Evolutionary conservation across 2,329 filamentous ascomycete genomes (phyloP).

Genomic region (Xylariales sp.): DNA sequence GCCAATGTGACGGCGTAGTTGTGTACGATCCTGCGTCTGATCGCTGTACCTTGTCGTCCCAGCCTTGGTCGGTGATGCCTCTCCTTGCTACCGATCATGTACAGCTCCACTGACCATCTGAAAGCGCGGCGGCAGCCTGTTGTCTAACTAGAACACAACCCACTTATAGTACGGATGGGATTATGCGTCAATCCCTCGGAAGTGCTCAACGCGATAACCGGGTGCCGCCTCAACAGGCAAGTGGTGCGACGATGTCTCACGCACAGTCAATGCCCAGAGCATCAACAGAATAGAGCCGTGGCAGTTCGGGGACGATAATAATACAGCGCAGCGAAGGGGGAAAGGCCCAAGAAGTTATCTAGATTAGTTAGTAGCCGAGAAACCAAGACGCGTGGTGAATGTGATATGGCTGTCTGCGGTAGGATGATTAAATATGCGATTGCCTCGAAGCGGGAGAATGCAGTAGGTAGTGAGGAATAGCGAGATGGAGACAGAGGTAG

Average conservation of each 20-base stretch:
- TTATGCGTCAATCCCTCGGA: constrained; percentile 10
- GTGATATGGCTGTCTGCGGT: constrained; percentile 5
- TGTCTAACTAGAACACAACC: constrained; percentile 4
- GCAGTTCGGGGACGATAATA: constrained; percentile 7
- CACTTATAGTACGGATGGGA: not conserved
- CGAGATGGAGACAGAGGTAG: not conserved
- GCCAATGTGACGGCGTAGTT: constrained; percentile 33
- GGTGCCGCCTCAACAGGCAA: not conserved
- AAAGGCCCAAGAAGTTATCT: constrained; percentile 13
- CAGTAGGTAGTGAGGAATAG: not conserved
- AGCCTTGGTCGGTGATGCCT: constrained; percentile 9
- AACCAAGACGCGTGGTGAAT: constrained; percentile 13
- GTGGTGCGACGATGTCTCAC: constrained; percentile 3
- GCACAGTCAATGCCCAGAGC: constrained; percentile 9
- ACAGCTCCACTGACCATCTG: constrained; percentile 23
- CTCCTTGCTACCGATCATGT: constrained; percentile 34
- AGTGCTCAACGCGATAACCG: constrained; percentile 8
- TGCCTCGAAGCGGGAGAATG: not conserved
- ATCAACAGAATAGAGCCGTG: not conserved
- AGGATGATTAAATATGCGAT: constrained; percentile 6
- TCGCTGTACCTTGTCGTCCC: constrained; percentile 28
- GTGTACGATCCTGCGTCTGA: constrained; percentile 34
- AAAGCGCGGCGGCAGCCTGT: not conserved
- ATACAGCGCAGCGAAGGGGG: constrained; percentile 19
- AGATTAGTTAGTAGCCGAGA: constrained; percentile 20